Base-by-base conservation (phyloP, 129 eudicot species). In the Solidago caesia region DNA sequence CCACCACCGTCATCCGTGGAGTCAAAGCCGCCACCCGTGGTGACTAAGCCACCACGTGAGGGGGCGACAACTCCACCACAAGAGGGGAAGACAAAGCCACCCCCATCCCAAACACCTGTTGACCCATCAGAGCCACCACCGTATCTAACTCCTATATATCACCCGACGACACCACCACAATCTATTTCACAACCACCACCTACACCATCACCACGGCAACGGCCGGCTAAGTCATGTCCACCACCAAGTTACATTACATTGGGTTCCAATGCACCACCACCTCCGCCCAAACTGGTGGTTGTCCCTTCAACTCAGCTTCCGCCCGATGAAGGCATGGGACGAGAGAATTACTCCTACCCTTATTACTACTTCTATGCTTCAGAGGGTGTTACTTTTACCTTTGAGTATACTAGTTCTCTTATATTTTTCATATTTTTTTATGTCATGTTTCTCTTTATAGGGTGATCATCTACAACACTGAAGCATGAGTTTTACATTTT, bases 281-380 rank as follows among this genome's bases (percentile, higher is more conserved):
- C 76, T 1, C 77, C 80, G 2, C 73, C 82, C 12, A 82, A 60
- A 13, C 21, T 63, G 44, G 80, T 72, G 72, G 77, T 79, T n/a
- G 75, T 71, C 25, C 91, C 91, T 39, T 68, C 82, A n/a, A 79
- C 81, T 43, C 84, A 79, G 51, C 68, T 68, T 10, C 82, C 83
- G 13, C 82, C 88, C 2, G 59, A 70, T 41, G 2, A 33, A 33
- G 68, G 64, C 49, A 45, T 70, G 49, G 75, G 71, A 64, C 76
- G 43, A 39, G 73, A 74, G 67, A 86, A 84, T 53, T 65, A 66
- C 43, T 44, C 85, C 2, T 68, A 80, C 39, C 89, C 89, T 6
- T 89, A 89, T 66, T 89, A 89, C 85, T 87, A 87, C 53, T 89
- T 78, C 76, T 85, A 81, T 49, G 51, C 87, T 14, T 83, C 88